Evolutionary conservation across 2,329 filamentous ascomycete genomes (phyloP).

Genomic region (Venturia aucupariae): DNA sequence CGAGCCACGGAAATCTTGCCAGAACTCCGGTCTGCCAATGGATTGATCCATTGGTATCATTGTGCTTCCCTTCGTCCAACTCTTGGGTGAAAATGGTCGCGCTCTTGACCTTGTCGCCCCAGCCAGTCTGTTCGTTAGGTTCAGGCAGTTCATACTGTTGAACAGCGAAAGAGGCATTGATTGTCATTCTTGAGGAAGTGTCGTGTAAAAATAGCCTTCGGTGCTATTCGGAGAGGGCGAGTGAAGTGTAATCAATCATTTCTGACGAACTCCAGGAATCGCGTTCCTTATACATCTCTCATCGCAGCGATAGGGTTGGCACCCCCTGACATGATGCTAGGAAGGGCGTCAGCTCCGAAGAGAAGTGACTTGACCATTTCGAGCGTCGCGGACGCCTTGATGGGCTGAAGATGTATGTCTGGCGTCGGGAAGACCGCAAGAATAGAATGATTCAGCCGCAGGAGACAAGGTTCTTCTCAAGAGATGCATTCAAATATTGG

Average conservation of each 20-base stretch:
- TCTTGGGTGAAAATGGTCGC: background rate
- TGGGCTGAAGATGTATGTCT: background rate
- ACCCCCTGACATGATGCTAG: too few species aligned
- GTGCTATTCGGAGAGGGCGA: too few species aligned
- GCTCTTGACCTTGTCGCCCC: background rate
- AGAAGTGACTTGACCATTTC: background rate
- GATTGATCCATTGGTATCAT: background rate
- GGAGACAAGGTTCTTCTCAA: background rate
- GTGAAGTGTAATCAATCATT: too few species aligned
- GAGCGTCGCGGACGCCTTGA: background rate
- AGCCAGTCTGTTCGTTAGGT: background rate
- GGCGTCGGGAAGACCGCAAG: background rate
- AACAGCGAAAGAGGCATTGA: background rate
- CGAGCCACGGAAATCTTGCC: slow-evolving; percentile 18
- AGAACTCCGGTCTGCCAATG: slow-evolving; percentile 4
- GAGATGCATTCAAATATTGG: background rate
- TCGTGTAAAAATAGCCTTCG: too few species aligned
- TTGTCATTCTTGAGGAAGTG: background rate
- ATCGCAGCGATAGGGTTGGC: too few species aligned
- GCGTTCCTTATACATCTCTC: background rate
- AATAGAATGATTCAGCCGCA: background rate
- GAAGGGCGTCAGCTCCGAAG: too few species aligned
- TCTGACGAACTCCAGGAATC: background rate
- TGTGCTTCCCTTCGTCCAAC: background rate
- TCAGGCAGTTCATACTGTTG: background rate